Evolutionary conservation across 768 basidiomycete genomes (phyloP), one percentile per base, ranked within the genome.

Genomic region (Agrocybe chaxingu): DNA sequence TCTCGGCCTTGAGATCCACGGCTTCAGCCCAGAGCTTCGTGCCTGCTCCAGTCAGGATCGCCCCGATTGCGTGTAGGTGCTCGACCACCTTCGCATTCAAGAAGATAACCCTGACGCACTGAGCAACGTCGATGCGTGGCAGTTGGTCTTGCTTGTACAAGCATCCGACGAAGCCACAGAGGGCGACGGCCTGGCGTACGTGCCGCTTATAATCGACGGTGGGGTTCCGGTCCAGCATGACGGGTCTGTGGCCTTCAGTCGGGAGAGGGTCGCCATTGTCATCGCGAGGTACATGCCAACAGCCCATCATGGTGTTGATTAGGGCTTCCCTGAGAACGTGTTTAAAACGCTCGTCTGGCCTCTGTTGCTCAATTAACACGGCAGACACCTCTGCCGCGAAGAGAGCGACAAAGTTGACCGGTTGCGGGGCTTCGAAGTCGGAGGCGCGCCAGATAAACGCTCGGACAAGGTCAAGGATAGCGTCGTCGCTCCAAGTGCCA

Each of bases 81-180:
- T 60, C 59, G 6, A 58, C 37, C 2, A 51, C 42, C 11, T 46
- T 48, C 18, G 48, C 38, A 33, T 58, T 54, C 32, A 46, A 29
- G 16, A 61, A 34, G 16, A 61, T 42, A 24, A 58, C 44, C 3
- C 52, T 44, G 29, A 58, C 33, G 36, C 59, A 61, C 11, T 40
- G 45, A 16, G 48, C 29, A 6, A 52, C 35, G 16, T 54, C 45
- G 7, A 34, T 32, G 35, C 59, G 47, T 7, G 35, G 47, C 11
- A 61, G 40, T 13, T 58, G 50, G 18, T 42, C 30, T 12, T 42
- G 30, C 9, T 35, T 44, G 36, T 52, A 61, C 30, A 61, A 43
- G 34, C 52, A 52, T 1, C 57, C 59, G 30, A 61, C 43, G 13
- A 61, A 58, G 11, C 52, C 56, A 48, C 52, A 58, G 19, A 56